phyloP scores from a whole-genome alignment of 805 yeast species.

The Zygoascus tannicola region DNA sequence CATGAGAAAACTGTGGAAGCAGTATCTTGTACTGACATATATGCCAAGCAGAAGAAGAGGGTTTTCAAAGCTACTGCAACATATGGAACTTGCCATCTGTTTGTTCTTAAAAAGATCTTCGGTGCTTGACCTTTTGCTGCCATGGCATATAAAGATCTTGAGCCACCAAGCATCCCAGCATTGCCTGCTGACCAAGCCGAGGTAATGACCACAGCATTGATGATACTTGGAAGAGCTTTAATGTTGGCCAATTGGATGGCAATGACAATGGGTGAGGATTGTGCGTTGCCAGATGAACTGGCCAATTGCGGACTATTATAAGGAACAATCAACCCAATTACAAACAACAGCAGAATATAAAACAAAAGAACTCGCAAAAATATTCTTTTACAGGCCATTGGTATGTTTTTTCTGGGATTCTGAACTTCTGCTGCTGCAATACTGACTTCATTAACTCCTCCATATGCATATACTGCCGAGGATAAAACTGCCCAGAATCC shows the following conservation, averaged over 20 bases:
- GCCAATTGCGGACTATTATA: slow-evolving; percentile 42
- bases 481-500: slow-evolving; percentile 55
- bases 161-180: slow-evolving; percentile 67
- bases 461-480: slow-evolving; percentile 58
- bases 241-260: slow-evolving; percentile 65
- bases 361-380: slow-evolving; percentile 60
- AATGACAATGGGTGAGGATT: slow-evolving; percentile 78
- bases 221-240: slow-evolving; percentile 57
- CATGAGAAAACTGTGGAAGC: slow-evolving; percentile 53
- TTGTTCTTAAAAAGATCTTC: slow-evolving; percentile 51
- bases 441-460: slow-evolving; percentile 63
- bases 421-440: slow-evolving; percentile 67
- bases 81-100: slow-evolving; percentile 62
- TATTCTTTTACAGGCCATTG: slow-evolving; percentile 61
- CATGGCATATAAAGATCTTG: slow-evolving; percentile 65
- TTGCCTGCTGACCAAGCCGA: slow-evolving; percentile 77
- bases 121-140: slow-evolving; percentile 72
- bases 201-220: slow-evolving; percentile 68
- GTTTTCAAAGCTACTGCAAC: slow-evolving; percentile 44
- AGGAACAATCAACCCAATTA: slow-evolving; percentile 62
- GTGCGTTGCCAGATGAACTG: slow-evolving; percentile 37
- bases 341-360: slow-evolving; percentile 50
- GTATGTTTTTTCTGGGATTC: slow-evolving; percentile 59
- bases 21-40: slow-evolving; percentile 52
- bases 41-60: slow-evolving; percentile 55